A percentile compares a stretch with the other conserved stretches of the same genome.
Conservation (phyloP, 2,329 filamentous ascomycete species). For the Pseudogymnoascus sp. region DNA sequence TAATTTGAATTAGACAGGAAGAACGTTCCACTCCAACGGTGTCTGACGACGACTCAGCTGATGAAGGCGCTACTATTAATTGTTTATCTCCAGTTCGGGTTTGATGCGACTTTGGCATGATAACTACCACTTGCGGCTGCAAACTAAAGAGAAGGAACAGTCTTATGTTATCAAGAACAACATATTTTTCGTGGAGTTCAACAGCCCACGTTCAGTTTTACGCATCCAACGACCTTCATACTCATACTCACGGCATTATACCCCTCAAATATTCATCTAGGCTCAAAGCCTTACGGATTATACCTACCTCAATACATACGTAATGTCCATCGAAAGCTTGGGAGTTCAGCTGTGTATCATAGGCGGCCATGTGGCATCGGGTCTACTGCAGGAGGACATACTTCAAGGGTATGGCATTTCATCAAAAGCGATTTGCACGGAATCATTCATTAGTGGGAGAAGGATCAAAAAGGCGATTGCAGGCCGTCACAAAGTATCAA, state of each 20-base stretch:
- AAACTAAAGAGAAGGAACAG: conserved; percentile 1
- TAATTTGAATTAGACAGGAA: background rate
- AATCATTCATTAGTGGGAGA: background rate
- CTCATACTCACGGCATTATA: conserved; percentile 7
- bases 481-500: background rate
- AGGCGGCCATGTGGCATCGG: background rate
- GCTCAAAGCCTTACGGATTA: conserved; percentile 1
- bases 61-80: conserved; percentile 25
- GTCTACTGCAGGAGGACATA: background rate
- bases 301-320: conserved; percentile 7
- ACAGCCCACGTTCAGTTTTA: conserved; percentile 2
- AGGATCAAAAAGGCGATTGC: background rate
- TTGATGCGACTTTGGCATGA: background rate
- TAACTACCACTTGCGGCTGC: background rate
- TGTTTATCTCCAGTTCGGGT: conserved; percentile 24
- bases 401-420: background rate
- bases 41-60: conserved; percentile 27
- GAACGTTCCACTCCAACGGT: conserved; percentile 19
- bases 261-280: conserved; percentile 5
- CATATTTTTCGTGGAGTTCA: background rate
- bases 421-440: background rate
- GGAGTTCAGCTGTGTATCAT: conserved; percentile 6
- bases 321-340: conserved; percentile 5
- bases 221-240: conserved; percentile 6
- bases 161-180: background rate